Conservation (phyloP, 495 filamentous ascomycete species). For the Penicillium lividum region DNA sequence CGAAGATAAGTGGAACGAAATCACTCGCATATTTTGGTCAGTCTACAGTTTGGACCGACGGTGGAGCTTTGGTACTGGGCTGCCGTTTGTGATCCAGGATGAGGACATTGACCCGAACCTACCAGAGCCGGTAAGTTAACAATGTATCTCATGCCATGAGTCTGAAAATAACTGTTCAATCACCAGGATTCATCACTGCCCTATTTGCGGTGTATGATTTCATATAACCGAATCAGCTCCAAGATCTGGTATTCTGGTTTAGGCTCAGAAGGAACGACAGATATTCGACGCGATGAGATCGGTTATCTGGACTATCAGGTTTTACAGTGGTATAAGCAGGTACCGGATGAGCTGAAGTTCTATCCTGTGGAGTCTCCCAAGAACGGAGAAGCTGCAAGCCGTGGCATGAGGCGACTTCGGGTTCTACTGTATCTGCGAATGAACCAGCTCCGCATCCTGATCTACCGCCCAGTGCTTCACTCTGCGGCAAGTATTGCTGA, state of each 20-base stretch:
- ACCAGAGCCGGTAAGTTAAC: constrained; percentile 68
- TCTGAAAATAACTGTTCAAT: no score
- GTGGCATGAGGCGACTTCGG: constrained; percentile 52
- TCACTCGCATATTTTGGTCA: constrained; percentile 75
- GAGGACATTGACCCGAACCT: constrained; percentile 78
- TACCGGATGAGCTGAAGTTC: constrained; percentile 61
- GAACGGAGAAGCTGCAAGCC: constrained; percentile 40
- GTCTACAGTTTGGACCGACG: constrained; percentile 77
- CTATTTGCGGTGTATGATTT: constrained; percentile 76
- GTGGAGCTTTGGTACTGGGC: constrained; percentile 79
- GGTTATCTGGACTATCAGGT: constrained; percentile 76
- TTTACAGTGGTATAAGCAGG: constrained; percentile 72
- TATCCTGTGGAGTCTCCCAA: constrained; percentile 52
- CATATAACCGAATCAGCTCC: constrained; percentile 72
- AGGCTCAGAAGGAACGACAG: constrained; percentile 50
- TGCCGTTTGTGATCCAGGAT: constrained; percentile 81
- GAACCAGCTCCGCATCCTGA: constrained; percentile 81
- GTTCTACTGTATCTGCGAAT: constrained; percentile 65
- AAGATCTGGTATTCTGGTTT: constrained; percentile 72
- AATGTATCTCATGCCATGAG: neutral
- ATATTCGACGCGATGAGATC: constrained; percentile 63
- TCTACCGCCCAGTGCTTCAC: constrained; percentile 80
- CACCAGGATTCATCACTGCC: constrained; percentile 63
- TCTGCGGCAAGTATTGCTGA: constrained; percentile 73
- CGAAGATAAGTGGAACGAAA: constrained; percentile 58